Percentiles rank a stretch among this genome's conserved stretches.
Conservation (phyloP, 208 protist genomes). For the Leishmania amazonensis region DNA sequence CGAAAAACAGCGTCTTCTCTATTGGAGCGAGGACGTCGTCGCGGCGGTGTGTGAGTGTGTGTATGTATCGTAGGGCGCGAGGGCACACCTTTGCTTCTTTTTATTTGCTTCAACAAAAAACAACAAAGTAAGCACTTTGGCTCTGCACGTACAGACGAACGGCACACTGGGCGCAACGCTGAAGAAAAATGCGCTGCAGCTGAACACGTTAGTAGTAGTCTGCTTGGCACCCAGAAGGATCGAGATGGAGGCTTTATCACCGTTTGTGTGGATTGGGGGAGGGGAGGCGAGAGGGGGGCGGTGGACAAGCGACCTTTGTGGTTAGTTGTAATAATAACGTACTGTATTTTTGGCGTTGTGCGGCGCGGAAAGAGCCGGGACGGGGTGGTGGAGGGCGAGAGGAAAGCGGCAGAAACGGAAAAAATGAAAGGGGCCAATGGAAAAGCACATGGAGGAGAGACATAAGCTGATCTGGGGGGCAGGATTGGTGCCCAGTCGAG, state of each 20-base stretch:
- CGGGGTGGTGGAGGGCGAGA: background rate
- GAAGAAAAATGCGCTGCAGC: background rate
- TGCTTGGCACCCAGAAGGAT: background rate
- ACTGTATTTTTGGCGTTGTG: background rate
- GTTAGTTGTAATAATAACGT: background rate
- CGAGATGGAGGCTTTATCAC: background rate
- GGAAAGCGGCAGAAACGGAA: background rate
- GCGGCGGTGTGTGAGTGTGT: background rate
- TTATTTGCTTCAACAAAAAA: background rate
- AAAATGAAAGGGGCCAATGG: background rate
- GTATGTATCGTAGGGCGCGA: background rate
- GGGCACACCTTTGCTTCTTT: background rate
- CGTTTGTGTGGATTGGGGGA: too few relatives aligned
- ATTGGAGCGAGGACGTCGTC: background rate
- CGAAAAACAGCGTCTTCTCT: background rate
- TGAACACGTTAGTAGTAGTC: background rate
- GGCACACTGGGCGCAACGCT: background rate
- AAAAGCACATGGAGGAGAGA: background rate
- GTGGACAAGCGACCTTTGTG: background rate
- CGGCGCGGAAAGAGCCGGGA: background rate
- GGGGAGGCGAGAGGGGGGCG: background rate
- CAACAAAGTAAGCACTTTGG: background rate
- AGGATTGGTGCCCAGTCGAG: background rate
- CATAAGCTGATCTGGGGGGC: background rate
- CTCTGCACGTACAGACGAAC: background rate